Percentiles rank a stretch among this genome's conserved stretches.
phyloP scores from a whole-genome alignment of 257 asterid species.

The Cinchona pubescens region DNA sequence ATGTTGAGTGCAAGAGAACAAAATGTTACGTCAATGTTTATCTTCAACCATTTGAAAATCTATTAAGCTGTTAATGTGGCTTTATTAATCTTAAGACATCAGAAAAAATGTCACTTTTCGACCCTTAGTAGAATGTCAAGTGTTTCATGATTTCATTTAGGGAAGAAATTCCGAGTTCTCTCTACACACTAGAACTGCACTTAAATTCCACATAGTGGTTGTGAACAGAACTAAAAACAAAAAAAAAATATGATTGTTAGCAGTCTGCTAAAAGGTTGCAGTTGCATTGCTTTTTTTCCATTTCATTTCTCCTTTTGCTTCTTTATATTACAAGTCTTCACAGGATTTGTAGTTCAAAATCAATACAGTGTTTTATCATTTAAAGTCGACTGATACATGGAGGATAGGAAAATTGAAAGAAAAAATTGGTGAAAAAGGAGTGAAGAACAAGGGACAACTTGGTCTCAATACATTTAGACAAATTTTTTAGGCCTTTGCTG shows the following conservation, averaged over 20 bases:
- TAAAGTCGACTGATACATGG: constrained; percentile 29
- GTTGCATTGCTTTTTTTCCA: constrained; percentile 14
- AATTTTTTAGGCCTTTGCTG: constrained; percentile 62
- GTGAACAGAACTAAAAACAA: not conserved
- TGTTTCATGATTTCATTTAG: not conserved
- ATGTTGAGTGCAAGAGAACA: not conserved
- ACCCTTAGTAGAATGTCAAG: too few species aligned
- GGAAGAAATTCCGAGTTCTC: not conserved
- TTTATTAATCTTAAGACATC: not conserved
- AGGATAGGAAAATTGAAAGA: constrained; percentile 25
- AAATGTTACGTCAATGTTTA: not conserved
- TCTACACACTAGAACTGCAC: not conserved
- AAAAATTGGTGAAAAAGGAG: constrained; percentile 15
- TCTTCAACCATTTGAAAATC: constrained; percentile 9
- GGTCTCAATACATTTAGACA: constrained; percentile 5
- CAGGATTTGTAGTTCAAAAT: constrained; percentile 40
- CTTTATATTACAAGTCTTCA: constrained; percentile 61
- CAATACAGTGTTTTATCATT: constrained; percentile 31
- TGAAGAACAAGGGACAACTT: constrained; percentile 13
- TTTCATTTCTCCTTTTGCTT: constrained; percentile 39
- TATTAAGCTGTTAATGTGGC: not conserved
- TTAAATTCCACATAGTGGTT: not conserved
- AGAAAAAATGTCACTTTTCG: not conserved
- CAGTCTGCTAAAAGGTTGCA: not conserved
- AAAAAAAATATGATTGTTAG: not conserved